These are phyloP conservation scores for Vicia villosa DNA, from an alignment of 306 rosid genomes.

Conservation along the genomic window DNA sequence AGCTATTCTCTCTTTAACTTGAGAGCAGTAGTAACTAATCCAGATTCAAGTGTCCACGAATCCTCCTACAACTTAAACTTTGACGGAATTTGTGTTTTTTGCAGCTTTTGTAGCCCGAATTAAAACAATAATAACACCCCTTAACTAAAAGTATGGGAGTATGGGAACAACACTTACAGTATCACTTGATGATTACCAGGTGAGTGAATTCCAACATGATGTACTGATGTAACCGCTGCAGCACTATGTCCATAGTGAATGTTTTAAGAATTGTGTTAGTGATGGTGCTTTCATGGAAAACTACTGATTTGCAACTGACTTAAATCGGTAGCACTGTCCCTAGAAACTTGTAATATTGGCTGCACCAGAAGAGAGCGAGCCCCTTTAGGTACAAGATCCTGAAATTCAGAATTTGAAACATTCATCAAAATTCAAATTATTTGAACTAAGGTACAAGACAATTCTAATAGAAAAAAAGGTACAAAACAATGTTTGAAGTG, in stretches of 20 bases:
- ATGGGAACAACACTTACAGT: too few species aligned
- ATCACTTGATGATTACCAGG: too few species aligned
- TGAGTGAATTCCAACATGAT: too few species aligned
- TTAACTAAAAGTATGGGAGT: too few species aligned
- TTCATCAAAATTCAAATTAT: slow-evolving; percentile 35
- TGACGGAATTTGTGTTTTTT: slow-evolving; percentile 75
- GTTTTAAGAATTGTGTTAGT: too few species aligned
- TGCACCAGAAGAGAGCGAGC: slow-evolving; percentile 72
- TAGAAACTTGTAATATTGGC: slow-evolving; percentile 54
- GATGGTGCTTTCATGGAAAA: too few species aligned
- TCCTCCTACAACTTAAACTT: slow-evolving; percentile 70
- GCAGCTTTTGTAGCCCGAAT: slow-evolving; percentile 71
- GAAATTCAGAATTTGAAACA: slow-evolving; percentile 71
- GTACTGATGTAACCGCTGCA: too few species aligned
- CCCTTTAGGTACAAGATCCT: slow-evolving; percentile 72
- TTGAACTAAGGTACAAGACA: slow-evolving; percentile 33
- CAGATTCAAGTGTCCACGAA: slow-evolving; percentile 92
- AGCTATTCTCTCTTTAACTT: slow-evolving; percentile 87
- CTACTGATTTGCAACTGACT: too few species aligned
- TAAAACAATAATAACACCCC: too few species aligned
- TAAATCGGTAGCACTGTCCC: slow-evolving; percentile 36
- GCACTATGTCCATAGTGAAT: too few species aligned
- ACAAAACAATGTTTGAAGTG: slow-evolving; percentile 14
- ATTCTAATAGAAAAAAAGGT: slow-evolving; percentile 13
- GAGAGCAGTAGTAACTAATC: slow-evolving; percentile 90